Conservation (phyloP, 345 rosid genomes). For the Zanthoxylum bungeanum region DNA sequence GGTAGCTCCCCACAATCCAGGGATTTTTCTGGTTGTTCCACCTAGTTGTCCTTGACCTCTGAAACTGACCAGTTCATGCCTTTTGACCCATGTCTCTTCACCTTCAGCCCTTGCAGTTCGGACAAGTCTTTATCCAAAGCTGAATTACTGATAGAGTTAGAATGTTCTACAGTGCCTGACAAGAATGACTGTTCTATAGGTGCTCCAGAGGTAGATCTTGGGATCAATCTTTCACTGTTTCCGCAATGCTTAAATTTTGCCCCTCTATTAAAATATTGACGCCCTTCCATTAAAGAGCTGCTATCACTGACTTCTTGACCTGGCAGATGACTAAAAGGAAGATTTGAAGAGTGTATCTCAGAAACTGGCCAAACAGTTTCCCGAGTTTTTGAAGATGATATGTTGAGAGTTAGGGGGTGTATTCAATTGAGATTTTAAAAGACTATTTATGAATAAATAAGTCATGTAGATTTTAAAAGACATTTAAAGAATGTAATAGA, state of each 20-base stretch:
- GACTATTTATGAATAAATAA: too few species aligned
- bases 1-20: conserved; percentile 29
- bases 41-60: conserved; percentile 35
- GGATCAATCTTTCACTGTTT: conserved; percentile 22
- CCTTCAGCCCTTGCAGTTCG: conserved; percentile 25
- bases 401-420: too few species aligned
- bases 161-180: conserved; percentile 28
- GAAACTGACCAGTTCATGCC: conserved; percentile 30
- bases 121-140: conserved; percentile 25
- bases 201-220: conserved; percentile 30
- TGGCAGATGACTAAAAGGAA: conserved; percentile 20
- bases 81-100: conserved; percentile 28
- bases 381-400: conserved; percentile 17
- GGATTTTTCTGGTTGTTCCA: conserved; percentile 32
- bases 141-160: conserved; percentile 26
- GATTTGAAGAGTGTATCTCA: conserved; percentile 16
- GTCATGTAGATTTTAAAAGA: too few species aligned
- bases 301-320: conserved; percentile 33
- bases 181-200: conserved; percentile 29
- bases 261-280: conserved; percentile 19
- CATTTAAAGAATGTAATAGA: too few species aligned
- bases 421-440: too few species aligned
- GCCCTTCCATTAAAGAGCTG: conserved; percentile 22
- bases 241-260: conserved; percentile 19
- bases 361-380: conserved; percentile 21